A percentile compares a stretch with the other conserved stretches of the same genome.
Conservation (phyloP, 768 basidiomycete species). For the Mycena floridula region DNA sequence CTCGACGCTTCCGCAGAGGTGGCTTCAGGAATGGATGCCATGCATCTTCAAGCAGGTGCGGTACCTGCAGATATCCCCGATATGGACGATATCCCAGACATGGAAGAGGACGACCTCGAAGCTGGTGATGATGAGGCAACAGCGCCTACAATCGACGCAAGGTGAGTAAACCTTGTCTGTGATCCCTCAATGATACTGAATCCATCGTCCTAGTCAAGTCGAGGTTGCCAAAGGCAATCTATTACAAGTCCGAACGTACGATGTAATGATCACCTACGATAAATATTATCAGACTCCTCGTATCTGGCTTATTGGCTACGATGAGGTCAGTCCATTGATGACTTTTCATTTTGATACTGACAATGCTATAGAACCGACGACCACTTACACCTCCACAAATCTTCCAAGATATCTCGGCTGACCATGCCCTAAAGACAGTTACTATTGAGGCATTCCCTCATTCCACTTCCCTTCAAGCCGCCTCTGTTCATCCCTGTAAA, state of each 20-base stretch:
- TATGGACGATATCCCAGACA: conserved; percentile 97
- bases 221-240: conserved; percentile 76
- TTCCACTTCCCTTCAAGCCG: conserved; percentile 75
- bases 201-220: conserved; percentile 37
- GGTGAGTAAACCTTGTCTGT: conserved; percentile 28
- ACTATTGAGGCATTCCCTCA: conserved; percentile 99
- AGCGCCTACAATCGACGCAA: conserved; percentile 46
- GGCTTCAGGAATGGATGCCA: conserved; percentile 33
- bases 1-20: conserved; percentile 54
- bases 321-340: conserved; percentile 56
- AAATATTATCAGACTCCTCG: conserved; percentile 99
- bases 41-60: conserved; percentile 33
- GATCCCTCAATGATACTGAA: neutral
- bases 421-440: conserved; percentile 97
- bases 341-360: conserved; percentile 3
- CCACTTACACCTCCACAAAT: conserved; percentile 87
- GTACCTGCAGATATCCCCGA: conserved; percentile 67
- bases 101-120: conserved; percentile 93
- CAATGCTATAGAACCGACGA: conserved; percentile 61
- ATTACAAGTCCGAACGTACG: conserved; percentile 95
- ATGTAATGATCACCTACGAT: conserved; percentile 99
- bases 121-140: conserved; percentile 85
- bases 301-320: conserved; percentile 96
- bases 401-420: conserved; percentile 95
- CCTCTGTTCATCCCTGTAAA: conserved; percentile 97